Evolutionary conservation across 805 yeast genomes (phyloP), one percentile per base, ranked within the genome.

Genomic region (Lipomyces orientalis): DNA sequence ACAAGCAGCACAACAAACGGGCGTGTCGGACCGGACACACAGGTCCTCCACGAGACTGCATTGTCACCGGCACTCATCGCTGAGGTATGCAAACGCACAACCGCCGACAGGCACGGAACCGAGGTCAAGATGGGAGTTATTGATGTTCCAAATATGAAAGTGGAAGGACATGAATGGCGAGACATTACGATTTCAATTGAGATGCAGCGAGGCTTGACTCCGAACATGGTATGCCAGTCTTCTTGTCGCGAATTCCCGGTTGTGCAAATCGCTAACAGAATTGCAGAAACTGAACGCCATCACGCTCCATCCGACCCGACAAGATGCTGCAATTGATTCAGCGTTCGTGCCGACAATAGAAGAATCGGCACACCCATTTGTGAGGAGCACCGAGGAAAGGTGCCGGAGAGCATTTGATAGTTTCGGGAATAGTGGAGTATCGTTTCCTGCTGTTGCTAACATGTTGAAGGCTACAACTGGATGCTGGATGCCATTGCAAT

Each of bases 141-240:
- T 31, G 22, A 25, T 31, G 9, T 52, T 31, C 55, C 55, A 25
- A 52, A 25, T 7, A 4, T 16, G n/a, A 22, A 25, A 10, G 34
- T 25, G 4, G 34, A 25, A 52, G 34, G 55, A 10, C 34, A 31
- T 25, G 55, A 52, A n/a, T 56, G 59, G 59, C 14, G 59, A 34
- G 9, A 37, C 25, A 34, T 56, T 22, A 56, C 29, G 16, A 22
- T 56, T 14, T 33, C 59, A 19, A 9, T 56, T 2, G 49, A 56
- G 16, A 33, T 56, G 59, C 39, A 56, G n/a, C 12, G 49, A 7
- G 59, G 59, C 19, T 56, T 34, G 46, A 56, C 34, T 22, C 51
- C 59, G 59, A 35, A 34, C 31, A 31, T 56, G 34, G 59, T 35
- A 56, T 9, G 19, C 9, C 10, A 8, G n/a, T 14, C 5, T 55